Conservation (phyloP, 345 rosid species). For the Eucalyptus caleyi region DNA sequence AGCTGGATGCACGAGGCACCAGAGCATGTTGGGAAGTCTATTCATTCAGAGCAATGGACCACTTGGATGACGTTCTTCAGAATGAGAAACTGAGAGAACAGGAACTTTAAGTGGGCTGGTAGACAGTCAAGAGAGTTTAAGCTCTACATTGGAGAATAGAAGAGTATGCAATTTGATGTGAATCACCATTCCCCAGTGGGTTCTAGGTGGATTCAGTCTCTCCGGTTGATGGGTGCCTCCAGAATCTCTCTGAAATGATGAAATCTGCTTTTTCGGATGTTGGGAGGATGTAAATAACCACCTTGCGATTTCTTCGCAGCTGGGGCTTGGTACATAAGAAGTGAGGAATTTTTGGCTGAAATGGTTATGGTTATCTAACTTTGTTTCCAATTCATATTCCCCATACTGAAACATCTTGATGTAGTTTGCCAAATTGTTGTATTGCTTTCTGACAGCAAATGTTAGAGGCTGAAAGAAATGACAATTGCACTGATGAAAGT, state of each 20-base stretch:
- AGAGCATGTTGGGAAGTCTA: background rate
- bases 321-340: background rate
- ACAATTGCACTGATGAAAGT: background rate
- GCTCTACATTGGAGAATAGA: background rate
- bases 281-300: background rate
- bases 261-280: background rate
- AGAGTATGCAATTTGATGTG: background rate
- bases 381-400: background rate
- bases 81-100: background rate
- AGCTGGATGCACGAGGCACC: background rate
- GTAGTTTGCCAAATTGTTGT: background rate
- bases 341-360: background rate
- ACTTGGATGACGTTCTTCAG: background rate
- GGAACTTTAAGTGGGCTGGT: fast-evolving
- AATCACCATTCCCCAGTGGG: background rate
- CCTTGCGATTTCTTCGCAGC: background rate
- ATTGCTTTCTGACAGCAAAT: background rate
- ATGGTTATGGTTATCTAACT: background rate
- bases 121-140: fast-evolving
- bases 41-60: background rate
- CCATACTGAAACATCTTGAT: background rate
- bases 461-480: background rate
- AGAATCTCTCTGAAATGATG: background rate
- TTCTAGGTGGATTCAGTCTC: background rate
- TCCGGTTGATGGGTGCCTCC: background rate